A percentile compares a stretch with the other conserved stretches of the same genome.
phyloP scores from a whole-genome alignment of 345 rosid genomes.

The Citrus australasica region DNA sequence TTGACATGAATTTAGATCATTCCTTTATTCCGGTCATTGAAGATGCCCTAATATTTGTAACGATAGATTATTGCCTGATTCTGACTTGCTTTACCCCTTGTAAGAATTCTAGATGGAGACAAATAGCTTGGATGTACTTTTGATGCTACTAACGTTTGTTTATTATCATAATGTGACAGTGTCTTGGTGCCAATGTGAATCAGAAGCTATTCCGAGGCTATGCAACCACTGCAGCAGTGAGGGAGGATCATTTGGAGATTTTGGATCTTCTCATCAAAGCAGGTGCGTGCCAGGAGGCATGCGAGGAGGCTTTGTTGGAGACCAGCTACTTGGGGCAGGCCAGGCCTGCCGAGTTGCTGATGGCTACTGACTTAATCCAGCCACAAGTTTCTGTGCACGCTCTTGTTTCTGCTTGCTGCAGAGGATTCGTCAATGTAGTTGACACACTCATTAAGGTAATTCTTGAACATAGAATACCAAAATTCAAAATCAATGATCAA shows the following conservation, averaged over 20 bases:
- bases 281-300: conserved; percentile 51
- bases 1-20: too few species aligned
- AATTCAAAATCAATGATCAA: not conserved
- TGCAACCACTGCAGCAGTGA: conserved; percentile 57
- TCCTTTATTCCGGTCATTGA: not conserved
- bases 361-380: conserved; percentile 48
- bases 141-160: not conserved
- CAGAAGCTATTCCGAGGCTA: conserved; percentile 59
- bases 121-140: not conserved
- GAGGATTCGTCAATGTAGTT: conserved; percentile 56
- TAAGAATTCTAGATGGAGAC: too few species aligned
- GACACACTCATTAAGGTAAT: conserved; percentile 45
- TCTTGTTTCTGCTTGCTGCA: conserved; percentile 52
- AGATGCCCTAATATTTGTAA: not conserved
- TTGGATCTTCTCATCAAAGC: conserved; percentile 44
- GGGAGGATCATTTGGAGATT: conserved; percentile 47
- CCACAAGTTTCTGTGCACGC: conserved; percentile 48
- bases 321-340: conserved; percentile 52
- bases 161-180: conserved; percentile 28
- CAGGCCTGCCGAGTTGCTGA: conserved; percentile 31
- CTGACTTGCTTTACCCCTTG: too few species aligned
- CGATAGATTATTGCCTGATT: not conserved
- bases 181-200: conserved; percentile 53
- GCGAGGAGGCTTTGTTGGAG: conserved; percentile 69
- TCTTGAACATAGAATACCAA: not conserved